phyloP scores from a whole-genome alignment of 2,329 filamentous ascomycete genomes.

The Phyllosticta citriasiana region DNA sequence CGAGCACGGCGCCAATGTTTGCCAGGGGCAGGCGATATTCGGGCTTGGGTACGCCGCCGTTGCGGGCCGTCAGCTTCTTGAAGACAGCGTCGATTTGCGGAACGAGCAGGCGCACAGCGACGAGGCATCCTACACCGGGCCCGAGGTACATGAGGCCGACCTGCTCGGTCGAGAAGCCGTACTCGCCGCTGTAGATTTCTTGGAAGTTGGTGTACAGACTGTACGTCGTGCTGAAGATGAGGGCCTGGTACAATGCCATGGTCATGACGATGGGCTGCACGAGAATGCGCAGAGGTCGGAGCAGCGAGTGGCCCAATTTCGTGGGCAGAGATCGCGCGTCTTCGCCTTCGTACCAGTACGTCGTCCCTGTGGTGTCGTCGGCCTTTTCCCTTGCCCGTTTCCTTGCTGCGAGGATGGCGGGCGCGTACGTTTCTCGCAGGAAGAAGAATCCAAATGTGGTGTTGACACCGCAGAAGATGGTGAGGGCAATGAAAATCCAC shows the following conservation, averaged over 20 bases:
- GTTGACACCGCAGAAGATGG: constrained; percentile 33
- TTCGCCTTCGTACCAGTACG: constrained; percentile 34
- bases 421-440: constrained; percentile 36
- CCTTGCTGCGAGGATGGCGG: constrained; percentile 25
- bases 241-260: constrained; percentile 37
- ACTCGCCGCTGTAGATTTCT: constrained; percentile 33
- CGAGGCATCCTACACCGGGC: constrained; percentile 34
- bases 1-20: constrained; percentile 35
- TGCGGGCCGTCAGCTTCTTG: constrained; percentile 31
- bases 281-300: constrained; percentile 33
- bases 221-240: constrained; percentile 40
- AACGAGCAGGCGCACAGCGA: constrained; percentile 37
- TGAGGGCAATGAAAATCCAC: constrained; percentile 40
- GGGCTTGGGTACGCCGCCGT: constrained; percentile 31
- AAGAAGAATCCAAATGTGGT: constrained; percentile 35
- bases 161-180: constrained; percentile 37
- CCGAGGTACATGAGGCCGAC: constrained; percentile 37
- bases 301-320: constrained; percentile 30
- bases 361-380: constrained; percentile 26
- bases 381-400: constrained; percentile 21
- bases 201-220: constrained; percentile 40
- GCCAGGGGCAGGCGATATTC: constrained; percentile 38
- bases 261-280: constrained; percentile 36
- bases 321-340: constrained; percentile 27
- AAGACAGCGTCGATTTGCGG: constrained; percentile 39